Base-by-base conservation (phyloP, 2,329 filamentous ascomycete species). In the Calonectria naviculata region DNA sequence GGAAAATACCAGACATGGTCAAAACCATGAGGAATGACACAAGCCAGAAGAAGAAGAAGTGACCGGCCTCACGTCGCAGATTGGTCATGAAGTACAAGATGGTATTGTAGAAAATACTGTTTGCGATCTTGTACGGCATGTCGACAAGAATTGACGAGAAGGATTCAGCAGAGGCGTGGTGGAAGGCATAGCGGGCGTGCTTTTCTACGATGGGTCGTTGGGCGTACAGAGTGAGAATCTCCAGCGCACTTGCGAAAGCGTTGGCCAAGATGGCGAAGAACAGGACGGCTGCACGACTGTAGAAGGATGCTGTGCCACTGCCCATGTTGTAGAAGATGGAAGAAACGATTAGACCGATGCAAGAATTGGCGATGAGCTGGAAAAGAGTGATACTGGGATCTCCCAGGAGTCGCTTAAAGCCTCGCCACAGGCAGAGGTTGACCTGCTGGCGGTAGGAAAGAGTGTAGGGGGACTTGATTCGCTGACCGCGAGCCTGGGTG, bases 1-100 rank as follows among this genome's bases (percentile, higher is more conserved):
- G 74, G 82, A 93, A 93, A 69, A 93, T 82, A 85, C 91, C 91
- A 56, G 89, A 91, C 91, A 93, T 92, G 67, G 87, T 86, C 71
- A 93, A 78, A 0, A 89, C 91, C 28, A 87, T 86, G 46, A 87
- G 81, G 78, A 92, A 85, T 3, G 84, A 83, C 31, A 87, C 79
- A 0, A 88, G 71, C 15, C 83, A 76, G 76, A 85, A 88, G 76
- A 84, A 87, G 78, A 87, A 88, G 79, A 87, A 88, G 2, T 81
- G 76, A 1, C 85, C 85, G 5, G 86, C 80, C 28, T 85, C 83
- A 21, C 85, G 81, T 19, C 83, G 81, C 1, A 88, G 78, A 10
- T 85, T 82, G 2, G 84, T 83, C 85, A 87, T 87, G 74, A 88
- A 88, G 73, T 88, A 88, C 17, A 87, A 77, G 28, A 85, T 83